These are phyloP conservation scores for Aspergillus tamarii DNA, from an alignment of 2,329 filamentous ascomycete genomes.

Conservation along the genomic window DNA sequence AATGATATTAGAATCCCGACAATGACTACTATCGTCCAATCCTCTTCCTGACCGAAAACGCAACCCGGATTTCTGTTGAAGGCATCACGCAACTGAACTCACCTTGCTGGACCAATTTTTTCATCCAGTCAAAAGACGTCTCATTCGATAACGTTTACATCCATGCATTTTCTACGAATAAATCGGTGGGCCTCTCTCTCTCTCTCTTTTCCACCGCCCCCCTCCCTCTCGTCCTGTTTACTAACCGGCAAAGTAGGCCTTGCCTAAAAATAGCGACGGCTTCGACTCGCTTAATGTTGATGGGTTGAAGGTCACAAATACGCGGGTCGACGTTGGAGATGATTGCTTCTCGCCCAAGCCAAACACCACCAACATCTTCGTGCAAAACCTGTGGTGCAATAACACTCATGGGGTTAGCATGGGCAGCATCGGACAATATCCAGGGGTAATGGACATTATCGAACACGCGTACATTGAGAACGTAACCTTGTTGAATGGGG, in stretches of 20 bases:
- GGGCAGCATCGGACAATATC: slow-evolving; percentile 62
- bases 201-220: background rate
- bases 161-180: slow-evolving; percentile 57
- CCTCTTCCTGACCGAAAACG: slow-evolving; percentile 64
- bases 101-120: slow-evolving; percentile 67
- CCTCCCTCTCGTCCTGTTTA: background rate
- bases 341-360: slow-evolving; percentile 66
- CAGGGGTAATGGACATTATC: slow-evolving; percentile 58
- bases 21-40: slow-evolving; percentile 63
- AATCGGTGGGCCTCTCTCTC: slow-evolving; percentile 29
- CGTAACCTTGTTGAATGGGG: slow-evolving; percentile 57
- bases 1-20: slow-evolving; percentile 45
- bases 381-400: slow-evolving; percentile 65
- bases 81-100: slow-evolving; percentile 64
- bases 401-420: slow-evolving; percentile 62
- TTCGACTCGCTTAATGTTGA: slow-evolving; percentile 64
- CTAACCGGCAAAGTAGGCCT: slow-evolving; percentile 30
- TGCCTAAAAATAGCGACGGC: slow-evolving; percentile 65
- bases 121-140: slow-evolving; percentile 61
- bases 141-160: slow-evolving; percentile 59
- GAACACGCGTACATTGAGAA: slow-evolving; percentile 63
- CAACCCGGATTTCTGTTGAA: slow-evolving; percentile 59
- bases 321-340: slow-evolving; percentile 59
- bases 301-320: slow-evolving; percentile 54
- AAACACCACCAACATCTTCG: slow-evolving; percentile 61